These are phyloP conservation scores for Helicostylum pulchrum DNA, from an alignment of 192 early-diverging fungal species.

Conservation along the genomic window DNA sequence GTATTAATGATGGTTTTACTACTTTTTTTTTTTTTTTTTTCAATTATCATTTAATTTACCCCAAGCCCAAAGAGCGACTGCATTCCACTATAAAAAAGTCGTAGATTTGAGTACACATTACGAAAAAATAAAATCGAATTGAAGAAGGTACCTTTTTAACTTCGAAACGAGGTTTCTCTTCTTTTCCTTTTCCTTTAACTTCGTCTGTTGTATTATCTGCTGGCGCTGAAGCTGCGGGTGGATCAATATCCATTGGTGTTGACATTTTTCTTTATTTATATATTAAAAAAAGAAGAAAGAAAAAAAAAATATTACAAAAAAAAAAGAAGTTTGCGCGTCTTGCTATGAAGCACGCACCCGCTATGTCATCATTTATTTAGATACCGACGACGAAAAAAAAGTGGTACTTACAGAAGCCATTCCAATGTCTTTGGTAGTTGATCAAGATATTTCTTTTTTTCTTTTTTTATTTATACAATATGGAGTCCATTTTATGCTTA, in stretches of 20 bases:
- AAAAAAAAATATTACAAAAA: not conserved
- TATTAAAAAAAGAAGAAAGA: not conserved
- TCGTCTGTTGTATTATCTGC: not conserved
- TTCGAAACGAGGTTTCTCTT: slow-evolving; percentile 83
- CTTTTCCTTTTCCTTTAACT: slow-evolving; percentile 54
- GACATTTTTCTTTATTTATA: slow-evolving; percentile 18
- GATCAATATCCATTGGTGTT: slow-evolving; percentile 37
- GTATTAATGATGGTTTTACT: not conserved
- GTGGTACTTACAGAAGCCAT: too few species aligned
- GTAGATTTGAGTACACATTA: not conserved
- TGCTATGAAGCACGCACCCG: not conserved
- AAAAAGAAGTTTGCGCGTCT: not conserved
- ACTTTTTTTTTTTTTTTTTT: too few species aligned
- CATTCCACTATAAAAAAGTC: slow-evolving; percentile 81
- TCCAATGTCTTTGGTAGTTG: too few species aligned
- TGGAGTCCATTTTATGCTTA: too few species aligned
- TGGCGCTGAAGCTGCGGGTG: slow-evolving; percentile 3
- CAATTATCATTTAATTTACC: slow-evolving; percentile 47
- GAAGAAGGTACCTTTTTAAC: slow-evolving; percentile 77
- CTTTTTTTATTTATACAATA: too few species aligned
- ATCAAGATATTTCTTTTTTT: too few species aligned
- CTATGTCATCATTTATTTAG: too few species aligned
- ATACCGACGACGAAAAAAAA: too few species aligned
- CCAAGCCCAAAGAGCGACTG: slow-evolving; percentile 98
- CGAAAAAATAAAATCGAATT: not conserved